Evolutionary conservation across 2,329 filamentous ascomycete genomes (phyloP).

Genomic region (Aspergillus eucalypticola): DNA sequence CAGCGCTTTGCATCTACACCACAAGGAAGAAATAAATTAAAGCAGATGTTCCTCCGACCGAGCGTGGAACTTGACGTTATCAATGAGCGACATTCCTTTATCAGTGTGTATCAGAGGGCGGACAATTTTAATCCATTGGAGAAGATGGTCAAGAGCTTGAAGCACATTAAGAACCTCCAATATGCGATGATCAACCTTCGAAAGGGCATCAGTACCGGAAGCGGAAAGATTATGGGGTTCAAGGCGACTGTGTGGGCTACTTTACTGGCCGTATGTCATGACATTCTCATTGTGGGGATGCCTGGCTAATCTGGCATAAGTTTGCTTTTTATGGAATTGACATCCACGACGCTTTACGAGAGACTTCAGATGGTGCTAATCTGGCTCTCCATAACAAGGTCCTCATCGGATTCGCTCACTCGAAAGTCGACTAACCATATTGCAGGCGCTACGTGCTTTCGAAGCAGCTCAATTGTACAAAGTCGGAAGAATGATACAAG

Average conservation of each 20-base stretch:
- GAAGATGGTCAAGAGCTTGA: slow-evolving; percentile 62
- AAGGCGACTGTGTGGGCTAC: slow-evolving; percentile 71
- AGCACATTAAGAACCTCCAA: slow-evolving; percentile 74
- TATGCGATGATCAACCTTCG: slow-evolving; percentile 68
- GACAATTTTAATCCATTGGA: slow-evolving; percentile 64
- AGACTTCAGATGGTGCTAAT: slow-evolving; percentile 56
- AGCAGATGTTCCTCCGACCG: slow-evolving; percentile 80
- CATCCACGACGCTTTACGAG: slow-evolving; percentile 64
- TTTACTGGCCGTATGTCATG: slow-evolving; percentile 54
- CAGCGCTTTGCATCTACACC: slow-evolving; percentile 71
- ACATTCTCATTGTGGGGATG: background rate
- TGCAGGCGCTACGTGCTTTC: slow-evolving; percentile 61
- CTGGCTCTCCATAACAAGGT: slow-evolving; percentile 59
- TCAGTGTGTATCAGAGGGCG: slow-evolving; percentile 65
- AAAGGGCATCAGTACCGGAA: slow-evolving; percentile 68
- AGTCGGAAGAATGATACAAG: slow-evolving; percentile 70
- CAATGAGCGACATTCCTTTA: slow-evolving; percentile 67
- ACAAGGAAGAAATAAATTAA: slow-evolving; percentile 73
- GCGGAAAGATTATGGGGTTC: slow-evolving; percentile 56
- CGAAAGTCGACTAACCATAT: background rate
- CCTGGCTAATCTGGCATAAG: slow-evolving; percentile 27
- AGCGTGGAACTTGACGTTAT: slow-evolving; percentile 69
- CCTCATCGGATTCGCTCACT: slow-evolving; percentile 9
- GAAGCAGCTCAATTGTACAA: slow-evolving; percentile 60
- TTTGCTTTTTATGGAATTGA: slow-evolving; percentile 73